These are phyloP conservation scores for Escallonia rubra DNA, from an alignment of 129 eudicot species.

Conservation along the genomic window DNA sequence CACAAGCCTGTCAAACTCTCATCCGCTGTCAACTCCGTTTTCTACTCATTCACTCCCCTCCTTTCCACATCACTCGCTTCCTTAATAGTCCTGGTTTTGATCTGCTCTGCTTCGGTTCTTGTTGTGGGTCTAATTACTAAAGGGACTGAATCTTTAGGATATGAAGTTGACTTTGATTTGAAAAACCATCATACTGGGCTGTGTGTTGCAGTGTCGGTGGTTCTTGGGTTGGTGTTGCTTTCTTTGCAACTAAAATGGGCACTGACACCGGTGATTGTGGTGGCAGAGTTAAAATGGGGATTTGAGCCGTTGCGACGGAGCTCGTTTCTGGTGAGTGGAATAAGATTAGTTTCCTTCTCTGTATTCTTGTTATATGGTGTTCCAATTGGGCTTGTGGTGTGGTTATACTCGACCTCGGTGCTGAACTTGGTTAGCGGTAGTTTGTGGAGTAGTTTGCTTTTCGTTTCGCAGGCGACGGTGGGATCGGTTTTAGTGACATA, in stretches of 20 bases:
- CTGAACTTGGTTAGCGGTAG: conserved; percentile 6
- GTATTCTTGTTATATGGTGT: conserved; percentile 33
- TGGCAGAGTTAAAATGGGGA: conserved; percentile 56
- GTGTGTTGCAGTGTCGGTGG: conserved; percentile 6
- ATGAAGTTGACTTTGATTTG: conserved; percentile 24
- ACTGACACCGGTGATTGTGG: conserved; percentile 35
- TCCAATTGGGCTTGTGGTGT: conserved; percentile 22
- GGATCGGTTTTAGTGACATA: conserved; percentile 49
- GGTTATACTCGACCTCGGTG: conserved; percentile 13
- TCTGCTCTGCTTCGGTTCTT: conserved; percentile 12
- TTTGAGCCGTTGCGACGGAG: conserved; percentile 46
- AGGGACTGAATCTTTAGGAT: conserved; percentile 19
- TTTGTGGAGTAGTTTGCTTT: conserved; percentile 52
- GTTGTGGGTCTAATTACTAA: not conserved
- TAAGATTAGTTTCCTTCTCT: conserved; percentile 32
- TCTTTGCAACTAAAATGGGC: conserved; percentile 41
- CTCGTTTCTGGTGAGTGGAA: conserved; percentile 37
- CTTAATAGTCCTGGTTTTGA: conserved; percentile 9
- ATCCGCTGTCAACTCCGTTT: conserved; percentile 47
- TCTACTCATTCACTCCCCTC: conserved; percentile 41
- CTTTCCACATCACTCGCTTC: conserved; percentile 39
- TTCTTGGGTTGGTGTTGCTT: conserved; percentile 5
- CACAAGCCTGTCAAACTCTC: conserved; percentile 57
- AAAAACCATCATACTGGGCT: conserved; percentile 6
- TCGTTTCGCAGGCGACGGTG: conserved; percentile 45